Evolutionary conservation across 306 rosid species (phyloP), one percentile per base, ranked within the genome.

Genomic region (Lotus japonicus): DNA sequence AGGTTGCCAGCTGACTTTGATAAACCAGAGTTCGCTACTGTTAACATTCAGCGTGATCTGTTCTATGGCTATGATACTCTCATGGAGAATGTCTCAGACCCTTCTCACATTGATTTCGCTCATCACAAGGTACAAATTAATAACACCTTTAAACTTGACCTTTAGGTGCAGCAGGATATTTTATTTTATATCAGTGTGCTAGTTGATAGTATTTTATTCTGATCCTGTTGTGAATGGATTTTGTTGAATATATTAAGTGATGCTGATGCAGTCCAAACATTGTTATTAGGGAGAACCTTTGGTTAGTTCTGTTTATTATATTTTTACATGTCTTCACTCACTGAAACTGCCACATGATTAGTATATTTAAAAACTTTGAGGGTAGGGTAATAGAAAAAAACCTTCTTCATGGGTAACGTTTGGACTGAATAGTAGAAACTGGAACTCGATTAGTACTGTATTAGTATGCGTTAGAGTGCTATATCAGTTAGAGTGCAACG

Each of bases 31-130:
- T 94, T 88, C 83, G 94, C 98, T 0, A 82, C 97, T 0, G 98
- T 90, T 66, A 94, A 95, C 55, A 90, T 94, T 86, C 98, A 94
- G 86, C 97, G 98, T n/a, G 98, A 94, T 84, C 90, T 92, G 56
- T 92, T 86, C 72, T 92, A 92, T 76, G 98, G 98, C 68, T 90
- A 94, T 18, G 98, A 94, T 73, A 94, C 97, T 35, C 92, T 94
- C 38, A 94, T 94, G 98, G 98, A 92, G 84, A 94, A 94, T 82
- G 97, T 94, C 61, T 88, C 96, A 31, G 98, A 94, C 66, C 98
- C 98, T 68, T 94, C 98, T 53, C 98, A 92, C 71, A 92, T 88
- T 71, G 96, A 92, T 65, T 92, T 92, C 73, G 98, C 98, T 80
- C 98, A 92, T 83, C 98, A 92, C 89, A 92, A 90, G 97, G 98